Evolutionary conservation across 1,284 basidiomycete genomes (phyloP).

Genomic region (Apiotrichum sp.): DNA sequence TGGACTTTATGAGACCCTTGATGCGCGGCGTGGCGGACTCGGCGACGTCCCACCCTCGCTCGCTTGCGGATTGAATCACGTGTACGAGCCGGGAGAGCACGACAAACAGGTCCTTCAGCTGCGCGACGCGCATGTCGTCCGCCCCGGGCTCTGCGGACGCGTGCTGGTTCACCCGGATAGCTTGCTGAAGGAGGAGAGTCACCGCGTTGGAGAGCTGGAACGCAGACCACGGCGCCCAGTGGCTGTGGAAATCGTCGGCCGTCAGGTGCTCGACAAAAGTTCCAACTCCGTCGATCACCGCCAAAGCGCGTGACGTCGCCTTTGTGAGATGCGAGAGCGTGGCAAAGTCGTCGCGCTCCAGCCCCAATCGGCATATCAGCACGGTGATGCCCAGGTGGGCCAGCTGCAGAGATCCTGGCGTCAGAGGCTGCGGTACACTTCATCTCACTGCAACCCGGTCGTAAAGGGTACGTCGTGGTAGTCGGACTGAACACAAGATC

Average conservation of each 20-base stretch:
- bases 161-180: slow-evolving; percentile 9
- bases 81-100: slow-evolving; percentile 6
- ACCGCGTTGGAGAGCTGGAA: slow-evolving; percentile 15
- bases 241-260: slow-evolving; percentile 5
- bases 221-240: slow-evolving; percentile 13
- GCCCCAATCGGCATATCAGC: slow-evolving; percentile 16
- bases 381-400: slow-evolving; percentile 12
- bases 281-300: slow-evolving; percentile 7
- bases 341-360: slow-evolving; percentile 15
- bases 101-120: slow-evolving; percentile 2
- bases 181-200: slow-evolving; percentile 14
- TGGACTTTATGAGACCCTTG: slow-evolving; percentile 12
- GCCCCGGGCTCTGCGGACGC: neutral
- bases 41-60: slow-evolving; percentile 12
- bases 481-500: slow-evolving; percentile 9
- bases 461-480: neutral
- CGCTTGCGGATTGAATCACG: slow-evolving; percentile 4
- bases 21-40: slow-evolving; percentile 11
- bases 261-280: slow-evolving; percentile 8
- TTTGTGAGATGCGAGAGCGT: slow-evolving; percentile 2
- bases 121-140: neutral
- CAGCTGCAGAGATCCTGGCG: slow-evolving; percentile 12
- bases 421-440: neutral
- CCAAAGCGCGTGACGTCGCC: slow-evolving; percentile 3
- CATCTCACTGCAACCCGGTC: slow-evolving; percentile 1